Evolutionary conservation across 2,329 filamentous ascomycete genomes (phyloP).

Genomic region (Trichoderma sp.): DNA sequence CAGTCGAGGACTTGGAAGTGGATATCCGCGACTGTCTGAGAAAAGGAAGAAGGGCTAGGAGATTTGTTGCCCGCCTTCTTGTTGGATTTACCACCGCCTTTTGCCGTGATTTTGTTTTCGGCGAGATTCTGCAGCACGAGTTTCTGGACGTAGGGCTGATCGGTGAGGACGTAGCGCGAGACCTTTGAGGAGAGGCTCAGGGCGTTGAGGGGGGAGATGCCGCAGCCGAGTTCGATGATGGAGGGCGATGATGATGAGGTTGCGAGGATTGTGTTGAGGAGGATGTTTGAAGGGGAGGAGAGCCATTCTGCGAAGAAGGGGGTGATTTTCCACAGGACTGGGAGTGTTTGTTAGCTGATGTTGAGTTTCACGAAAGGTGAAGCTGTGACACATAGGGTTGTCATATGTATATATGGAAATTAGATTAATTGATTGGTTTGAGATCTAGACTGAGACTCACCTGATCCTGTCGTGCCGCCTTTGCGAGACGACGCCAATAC

Average conservation of each 20-base stretch:
- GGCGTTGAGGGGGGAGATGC: conserved; percentile 80
- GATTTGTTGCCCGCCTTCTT: not conserved
- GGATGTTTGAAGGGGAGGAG: conserved; percentile 61
- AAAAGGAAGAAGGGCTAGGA: conserved; percentile 21
- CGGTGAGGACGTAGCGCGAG: conserved; percentile 74
- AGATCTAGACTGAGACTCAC: conserved; percentile 38
- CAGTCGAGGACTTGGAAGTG: conserved; percentile 74
- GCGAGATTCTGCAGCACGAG: conserved; percentile 76
- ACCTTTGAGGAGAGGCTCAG: conserved; percentile 67
- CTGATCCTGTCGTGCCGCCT: conserved; percentile 60
- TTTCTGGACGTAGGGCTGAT: conserved; percentile 83
- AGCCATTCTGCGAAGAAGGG: conserved; percentile 84
- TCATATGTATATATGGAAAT: not conserved
- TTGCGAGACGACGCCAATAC: conserved; percentile 77
- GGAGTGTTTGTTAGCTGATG: not conserved
- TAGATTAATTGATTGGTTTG: too few species aligned
- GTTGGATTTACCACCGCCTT: not conserved
- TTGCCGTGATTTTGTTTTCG: conserved; percentile 53
- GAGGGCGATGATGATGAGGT: conserved; percentile 52
- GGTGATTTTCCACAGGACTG: conserved; percentile 92
- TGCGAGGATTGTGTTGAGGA: conserved; percentile 51
- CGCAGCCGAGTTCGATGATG: conserved; percentile 84
- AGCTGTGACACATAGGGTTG: not conserved
- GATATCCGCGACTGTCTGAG: conserved; percentile 41
- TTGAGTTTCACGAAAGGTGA: not conserved